Conservation (phyloP, 345 rosid species). For the Brassica juncea region DNA sequence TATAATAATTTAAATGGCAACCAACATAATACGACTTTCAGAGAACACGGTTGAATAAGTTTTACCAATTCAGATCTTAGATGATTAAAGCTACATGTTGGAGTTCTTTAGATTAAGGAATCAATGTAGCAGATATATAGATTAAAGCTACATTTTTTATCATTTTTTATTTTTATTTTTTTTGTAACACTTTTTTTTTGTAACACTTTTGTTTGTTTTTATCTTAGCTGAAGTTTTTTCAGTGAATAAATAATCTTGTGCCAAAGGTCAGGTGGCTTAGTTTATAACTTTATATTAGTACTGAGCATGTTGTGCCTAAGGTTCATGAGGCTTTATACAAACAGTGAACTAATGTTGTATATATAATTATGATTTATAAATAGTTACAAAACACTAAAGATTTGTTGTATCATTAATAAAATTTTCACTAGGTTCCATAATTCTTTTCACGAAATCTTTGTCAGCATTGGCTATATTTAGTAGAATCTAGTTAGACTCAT, state of each 20-base stretch:
- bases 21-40: not conserved
- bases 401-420: too few relatives aligned
- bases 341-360: not conserved
- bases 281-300: not conserved
- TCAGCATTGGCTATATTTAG: too few relatives aligned
- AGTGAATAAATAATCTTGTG: not conserved
- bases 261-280: not conserved
- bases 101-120: not conserved
- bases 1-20: not conserved
- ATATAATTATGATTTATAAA: not conserved
- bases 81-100: not conserved
- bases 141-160: too few relatives aligned
- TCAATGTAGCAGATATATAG: not conserved
- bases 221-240: not conserved
- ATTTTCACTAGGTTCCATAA: too few relatives aligned
- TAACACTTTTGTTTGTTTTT: not conserved
- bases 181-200: too few relatives aligned
- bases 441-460: too few relatives aligned
- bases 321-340: not conserved
- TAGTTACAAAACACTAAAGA: too few relatives aligned
- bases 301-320: not conserved
- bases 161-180: too few relatives aligned
- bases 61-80: conserved; percentile 5
- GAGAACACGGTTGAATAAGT: not conserved
- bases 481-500: too few relatives aligned